These are phyloP conservation scores for Schizochytrium sp. DNA, from an alignment of 108 stramenopile genomes.

Conservation along the genomic window DNA sequence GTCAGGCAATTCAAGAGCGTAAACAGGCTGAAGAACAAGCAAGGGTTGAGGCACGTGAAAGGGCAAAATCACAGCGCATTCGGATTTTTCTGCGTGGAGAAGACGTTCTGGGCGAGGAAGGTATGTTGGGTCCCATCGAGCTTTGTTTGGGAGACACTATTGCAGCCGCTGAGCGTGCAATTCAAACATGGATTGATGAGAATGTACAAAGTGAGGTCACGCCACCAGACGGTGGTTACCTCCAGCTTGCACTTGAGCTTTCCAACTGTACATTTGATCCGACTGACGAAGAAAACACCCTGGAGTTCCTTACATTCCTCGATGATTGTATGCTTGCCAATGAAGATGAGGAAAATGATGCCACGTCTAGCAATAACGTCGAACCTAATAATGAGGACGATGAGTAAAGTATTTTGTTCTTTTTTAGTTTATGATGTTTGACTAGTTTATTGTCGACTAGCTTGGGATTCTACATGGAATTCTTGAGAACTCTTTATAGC, in stretches of 20 bases:
- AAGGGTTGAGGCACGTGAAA: slow-evolving; percentile 49
- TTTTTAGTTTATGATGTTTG: no score
- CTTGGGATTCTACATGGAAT: no score
- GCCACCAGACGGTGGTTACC: slow-evolving; percentile 64
- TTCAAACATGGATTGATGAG: slow-evolving; percentile 55
- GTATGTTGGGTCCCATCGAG: slow-evolving; percentile 62
- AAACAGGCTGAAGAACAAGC: slow-evolving; percentile 61
- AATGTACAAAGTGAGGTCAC: slow-evolving; percentile 41
- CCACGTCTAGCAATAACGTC: neutral
- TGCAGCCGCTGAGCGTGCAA: slow-evolving; percentile 37
- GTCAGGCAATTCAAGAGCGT: slow-evolving; percentile 57
- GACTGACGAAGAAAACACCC: slow-evolving; percentile 11
- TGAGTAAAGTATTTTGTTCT: neutral
- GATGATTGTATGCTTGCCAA: neutral
- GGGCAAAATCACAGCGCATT: slow-evolving; percentile 9
- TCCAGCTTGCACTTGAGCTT: slow-evolving; percentile 37
- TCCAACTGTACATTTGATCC: neutral
- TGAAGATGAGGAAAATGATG: neutral
- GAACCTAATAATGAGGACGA: neutral
- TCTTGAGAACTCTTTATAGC: no score
- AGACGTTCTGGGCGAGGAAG: slow-evolving; percentile 57
- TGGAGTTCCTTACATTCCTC: slow-evolving; percentile 9
- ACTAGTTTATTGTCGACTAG: no score
- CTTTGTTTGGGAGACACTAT: slow-evolving; percentile 63
- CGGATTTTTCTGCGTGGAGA: slow-evolving; percentile 65